phyloP scores from a whole-genome alignment of 1,284 basidiomycete species.

The Sporisorium sorghi region DNA sequence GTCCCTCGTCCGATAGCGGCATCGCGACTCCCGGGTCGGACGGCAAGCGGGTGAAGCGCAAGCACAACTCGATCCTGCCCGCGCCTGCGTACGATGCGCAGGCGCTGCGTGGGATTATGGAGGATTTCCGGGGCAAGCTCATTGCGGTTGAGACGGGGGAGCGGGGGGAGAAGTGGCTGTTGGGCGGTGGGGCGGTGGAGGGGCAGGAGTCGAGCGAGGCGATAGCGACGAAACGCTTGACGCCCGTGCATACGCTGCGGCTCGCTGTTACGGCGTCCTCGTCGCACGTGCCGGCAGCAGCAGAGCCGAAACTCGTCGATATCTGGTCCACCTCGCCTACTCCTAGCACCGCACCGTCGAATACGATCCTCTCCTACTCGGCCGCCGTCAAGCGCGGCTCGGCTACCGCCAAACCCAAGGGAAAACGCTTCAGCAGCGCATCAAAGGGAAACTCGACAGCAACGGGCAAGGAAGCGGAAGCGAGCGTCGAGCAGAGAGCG shows the following conservation, averaged over 20 bases:
- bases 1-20: slow-evolving; percentile 13
- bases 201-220: background rate
- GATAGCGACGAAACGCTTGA: slow-evolving; percentile 9
- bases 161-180: slow-evolving; percentile 3
- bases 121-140: slow-evolving; percentile 24
- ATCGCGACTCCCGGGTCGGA: slow-evolving; percentile 10
- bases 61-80: slow-evolving; percentile 29
- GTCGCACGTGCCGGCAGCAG: background rate
- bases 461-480: background rate
- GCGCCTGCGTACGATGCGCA: slow-evolving; percentile 34
- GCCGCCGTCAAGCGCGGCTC: slow-evolving; percentile 24
- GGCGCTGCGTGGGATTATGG: slow-evolving; percentile 18
- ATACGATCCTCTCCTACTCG: slow-evolving; percentile 29
- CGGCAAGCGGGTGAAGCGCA: slow-evolving; percentile 14
- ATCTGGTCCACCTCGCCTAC: slow-evolving; percentile 24
- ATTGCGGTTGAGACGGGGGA: slow-evolving; percentile 16
- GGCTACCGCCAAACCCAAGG: background rate
- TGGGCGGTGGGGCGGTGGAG: background rate
- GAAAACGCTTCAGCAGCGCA: background rate
- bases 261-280: slow-evolving; percentile 10
- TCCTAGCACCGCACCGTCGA: background rate
- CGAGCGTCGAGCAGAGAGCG: slow-evolving; percentile 28
- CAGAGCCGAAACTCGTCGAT: slow-evolving; percentile 22
- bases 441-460: background rate
- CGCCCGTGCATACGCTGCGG: slow-evolving; percentile 25